A percentile compares a stretch with the other conserved stretches of the same genome.
Conservation (phyloP, 768 basidiomycete genomes). For the Rhodotorula diobovata region DNA sequence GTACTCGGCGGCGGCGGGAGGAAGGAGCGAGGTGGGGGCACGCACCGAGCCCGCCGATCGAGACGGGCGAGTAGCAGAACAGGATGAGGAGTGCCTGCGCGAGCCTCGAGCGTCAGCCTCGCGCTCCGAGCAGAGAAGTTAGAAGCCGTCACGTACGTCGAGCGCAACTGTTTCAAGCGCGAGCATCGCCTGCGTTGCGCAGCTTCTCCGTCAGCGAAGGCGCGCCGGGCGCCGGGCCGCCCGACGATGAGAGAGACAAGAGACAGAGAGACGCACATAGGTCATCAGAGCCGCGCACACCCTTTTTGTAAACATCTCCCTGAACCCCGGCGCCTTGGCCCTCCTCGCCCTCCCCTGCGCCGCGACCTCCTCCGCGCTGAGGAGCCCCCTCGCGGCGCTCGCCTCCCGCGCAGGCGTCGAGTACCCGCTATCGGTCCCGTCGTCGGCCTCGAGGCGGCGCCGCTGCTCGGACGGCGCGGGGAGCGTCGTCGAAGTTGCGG, state of each 20-base stretch:
- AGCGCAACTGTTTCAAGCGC: constrained; percentile 33
- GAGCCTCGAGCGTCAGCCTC: too few relatives aligned
- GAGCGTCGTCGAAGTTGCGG: constrained; percentile 23
- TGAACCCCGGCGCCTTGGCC: constrained; percentile 15
- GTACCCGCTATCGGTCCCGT: constrained; percentile 30
- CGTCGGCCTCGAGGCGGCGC: constrained; percentile 6
- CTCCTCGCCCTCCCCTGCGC: not conserved
- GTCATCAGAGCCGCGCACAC: constrained; percentile 12
- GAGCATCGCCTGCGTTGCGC: constrained; percentile 17
- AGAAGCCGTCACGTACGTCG: constrained; percentile 1
- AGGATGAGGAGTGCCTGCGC: constrained; percentile 35
- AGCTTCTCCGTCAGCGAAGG: not conserved
- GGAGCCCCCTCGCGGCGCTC: not conserved
- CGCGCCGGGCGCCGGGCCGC: too few relatives aligned
- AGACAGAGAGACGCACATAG: constrained; percentile 8
- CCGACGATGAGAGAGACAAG: too few relatives aligned
- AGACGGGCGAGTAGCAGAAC: constrained; percentile 37
- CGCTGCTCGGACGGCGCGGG: constrained; percentile 14
- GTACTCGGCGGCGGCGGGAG: not conserved
- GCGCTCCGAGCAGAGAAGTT: not conserved
- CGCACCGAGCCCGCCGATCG: constrained; percentile 38
- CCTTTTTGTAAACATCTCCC: constrained; percentile 4
- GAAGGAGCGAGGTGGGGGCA: not conserved
- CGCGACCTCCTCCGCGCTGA: not conserved
- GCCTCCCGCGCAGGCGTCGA: constrained; percentile 9